These are phyloP conservation scores for Primulina huaijiensis DNA, from an alignment of 257 asterid genomes.

Conservation along the genomic window DNA sequence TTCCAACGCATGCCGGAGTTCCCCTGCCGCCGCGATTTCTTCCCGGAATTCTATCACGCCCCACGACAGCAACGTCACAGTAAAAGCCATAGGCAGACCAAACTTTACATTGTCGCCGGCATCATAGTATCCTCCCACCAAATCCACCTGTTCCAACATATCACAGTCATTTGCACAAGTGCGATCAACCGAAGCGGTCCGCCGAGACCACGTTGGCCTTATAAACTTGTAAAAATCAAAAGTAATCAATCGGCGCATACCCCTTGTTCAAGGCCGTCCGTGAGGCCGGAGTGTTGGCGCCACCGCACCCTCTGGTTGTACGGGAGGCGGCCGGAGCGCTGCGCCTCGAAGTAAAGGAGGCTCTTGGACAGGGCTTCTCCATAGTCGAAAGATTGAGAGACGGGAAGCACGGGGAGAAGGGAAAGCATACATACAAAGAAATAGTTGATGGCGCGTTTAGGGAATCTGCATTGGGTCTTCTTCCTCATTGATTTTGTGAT, in stretches of 20 bases:
- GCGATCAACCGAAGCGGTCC: background rate
- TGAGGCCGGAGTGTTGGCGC: slow-evolving; percentile 95
- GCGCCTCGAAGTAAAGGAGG: slow-evolving; percentile 87
- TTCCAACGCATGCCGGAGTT: slow-evolving; percentile 62
- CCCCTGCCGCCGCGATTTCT: slow-evolving; percentile 54
- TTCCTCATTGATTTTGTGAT: slow-evolving; percentile 31
- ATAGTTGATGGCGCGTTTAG: slow-evolving; percentile 11
- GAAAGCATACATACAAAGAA: slow-evolving; percentile 23
- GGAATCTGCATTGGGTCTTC: slow-evolving; percentile 20
- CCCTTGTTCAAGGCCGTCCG: slow-evolving; percentile 93
- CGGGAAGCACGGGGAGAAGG: slow-evolving; percentile 32
- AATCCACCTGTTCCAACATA: slow-evolving; percentile 55
- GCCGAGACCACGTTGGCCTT: background rate
- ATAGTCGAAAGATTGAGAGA: slow-evolving; percentile 41
- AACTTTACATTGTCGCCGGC: slow-evolving; percentile 91
- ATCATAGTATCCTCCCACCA: slow-evolving; percentile 91
- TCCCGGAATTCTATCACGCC: slow-evolving; percentile 52
- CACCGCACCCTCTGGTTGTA: slow-evolving; percentile 69
- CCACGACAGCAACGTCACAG: slow-evolving; percentile 81
- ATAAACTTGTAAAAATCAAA: background rate
- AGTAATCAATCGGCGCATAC: slow-evolving; percentile 24
- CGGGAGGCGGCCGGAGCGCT: slow-evolving; percentile 92
- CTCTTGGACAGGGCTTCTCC: slow-evolving; percentile 79
- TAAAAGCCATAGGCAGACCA: slow-evolving; percentile 88
- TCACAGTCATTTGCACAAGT: background rate